A percentile compares a stretch with the other conserved stretches of the same genome.
phyloP scores from a whole-genome alignment of 768 basidiomycete species.

The Mycena albidolilacea region DNA sequence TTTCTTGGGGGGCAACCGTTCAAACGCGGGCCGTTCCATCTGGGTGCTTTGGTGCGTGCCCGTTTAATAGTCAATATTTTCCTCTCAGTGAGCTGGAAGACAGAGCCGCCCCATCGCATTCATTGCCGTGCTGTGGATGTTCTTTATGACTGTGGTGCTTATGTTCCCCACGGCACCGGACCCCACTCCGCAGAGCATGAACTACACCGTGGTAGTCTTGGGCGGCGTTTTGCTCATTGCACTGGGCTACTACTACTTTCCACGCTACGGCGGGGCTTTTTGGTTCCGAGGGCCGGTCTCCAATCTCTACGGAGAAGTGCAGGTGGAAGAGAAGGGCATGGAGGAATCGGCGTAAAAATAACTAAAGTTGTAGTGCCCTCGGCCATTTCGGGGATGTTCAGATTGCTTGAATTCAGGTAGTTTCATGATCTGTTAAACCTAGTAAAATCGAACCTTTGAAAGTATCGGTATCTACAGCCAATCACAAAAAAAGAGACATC shows the following conservation, averaged over 20 bases:
- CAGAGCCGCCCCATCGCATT: conserved; percentile 63
- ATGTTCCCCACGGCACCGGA: conserved; percentile 63
- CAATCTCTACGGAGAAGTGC: conserved; percentile 23
- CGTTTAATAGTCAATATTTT: no score
- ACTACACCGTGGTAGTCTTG: conserved; percentile 71
- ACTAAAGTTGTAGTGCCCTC: no score
- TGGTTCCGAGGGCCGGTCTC: conserved; percentile 48
- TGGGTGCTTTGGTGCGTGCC: not conserved
- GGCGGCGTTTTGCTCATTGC: conserved; percentile 65
- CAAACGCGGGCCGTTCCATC: not conserved
- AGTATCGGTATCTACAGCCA: no score
- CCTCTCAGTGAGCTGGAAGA: not conserved
- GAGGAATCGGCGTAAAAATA: no score
- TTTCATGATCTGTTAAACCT: no score
- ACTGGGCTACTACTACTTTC: conserved; percentile 70
- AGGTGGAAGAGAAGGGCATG: not conserved
- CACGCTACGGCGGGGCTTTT: conserved; percentile 49
- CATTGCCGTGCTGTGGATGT: conserved; percentile 67
- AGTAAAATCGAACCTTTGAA: no score
- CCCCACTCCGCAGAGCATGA: conserved; percentile 63
- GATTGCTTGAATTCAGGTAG: no score
- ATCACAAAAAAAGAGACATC: no score
- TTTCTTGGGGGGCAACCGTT: conserved; percentile 6
- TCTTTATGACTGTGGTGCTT: conserved; percentile 64
- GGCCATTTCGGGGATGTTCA: no score